Percentiles rank a stretch among this genome's conserved stretches.
Conservation (phyloP, 257 asterid species). For the Fraxinus quadrangulata region DNA sequence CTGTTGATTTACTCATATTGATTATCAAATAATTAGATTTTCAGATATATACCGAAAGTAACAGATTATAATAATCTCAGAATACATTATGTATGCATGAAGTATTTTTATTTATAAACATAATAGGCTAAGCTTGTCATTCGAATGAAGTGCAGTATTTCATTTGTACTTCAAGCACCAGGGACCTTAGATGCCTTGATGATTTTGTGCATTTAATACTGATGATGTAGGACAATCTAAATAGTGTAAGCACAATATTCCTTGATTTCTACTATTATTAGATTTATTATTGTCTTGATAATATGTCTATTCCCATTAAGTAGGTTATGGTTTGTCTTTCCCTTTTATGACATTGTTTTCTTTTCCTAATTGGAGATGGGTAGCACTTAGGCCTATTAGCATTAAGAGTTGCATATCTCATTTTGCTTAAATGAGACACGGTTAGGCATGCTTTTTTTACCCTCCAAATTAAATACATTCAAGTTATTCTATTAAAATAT, state of each 20-base stretch:
- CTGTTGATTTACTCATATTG: not conserved
- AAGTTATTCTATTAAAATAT: no score
- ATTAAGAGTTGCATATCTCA: no score
- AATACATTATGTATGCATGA: not conserved
- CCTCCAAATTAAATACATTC: no score
- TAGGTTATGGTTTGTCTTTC: not conserved
- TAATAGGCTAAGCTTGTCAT: not conserved
- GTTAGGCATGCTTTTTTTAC: not conserved
- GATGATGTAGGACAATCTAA: not conserved
- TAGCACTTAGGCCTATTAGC: no score
- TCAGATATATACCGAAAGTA: not conserved
- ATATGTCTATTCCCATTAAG: not conserved
- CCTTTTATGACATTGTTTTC: not conserved
- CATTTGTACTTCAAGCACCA: not conserved
- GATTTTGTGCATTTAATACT: not conserved
- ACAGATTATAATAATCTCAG: not conserved
- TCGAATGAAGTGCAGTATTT: constrained; percentile 1
- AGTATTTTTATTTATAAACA: not conserved
- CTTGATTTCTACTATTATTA: not conserved
- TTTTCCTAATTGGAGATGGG: no score
- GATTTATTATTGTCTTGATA: not conserved
- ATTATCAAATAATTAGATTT: not conserved
- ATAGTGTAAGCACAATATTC: not conserved
- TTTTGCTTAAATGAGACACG: not conserved
- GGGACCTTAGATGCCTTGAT: constrained; percentile 1